phyloP scores from a whole-genome alignment of 2,329 filamentous ascomycete species.

The Beauveria medogensis region DNA sequence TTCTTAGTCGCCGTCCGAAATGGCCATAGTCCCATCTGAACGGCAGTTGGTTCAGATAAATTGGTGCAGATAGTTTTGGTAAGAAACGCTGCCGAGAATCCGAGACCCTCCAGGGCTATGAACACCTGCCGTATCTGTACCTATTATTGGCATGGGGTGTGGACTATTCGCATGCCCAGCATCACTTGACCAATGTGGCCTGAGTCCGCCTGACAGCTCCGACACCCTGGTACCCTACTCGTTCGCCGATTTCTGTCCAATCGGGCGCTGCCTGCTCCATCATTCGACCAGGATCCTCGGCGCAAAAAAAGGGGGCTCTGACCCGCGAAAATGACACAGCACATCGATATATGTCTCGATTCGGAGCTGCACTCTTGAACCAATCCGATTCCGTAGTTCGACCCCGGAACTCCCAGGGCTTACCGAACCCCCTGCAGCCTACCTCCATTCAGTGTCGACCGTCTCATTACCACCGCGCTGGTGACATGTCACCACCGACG shows the following conservation, averaged over 20 bases:
- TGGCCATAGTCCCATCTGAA: too few relatives aligned
- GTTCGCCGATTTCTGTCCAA: background rate
- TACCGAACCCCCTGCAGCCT: background rate
- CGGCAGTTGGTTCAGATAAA: background rate
- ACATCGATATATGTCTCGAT: background rate
- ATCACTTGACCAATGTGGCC: background rate
- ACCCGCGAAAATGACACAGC: background rate
- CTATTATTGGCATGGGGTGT: background rate
- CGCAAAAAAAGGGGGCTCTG: background rate
- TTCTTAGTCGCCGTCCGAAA: background rate
- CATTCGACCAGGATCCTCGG: background rate
- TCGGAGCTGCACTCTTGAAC: background rate
- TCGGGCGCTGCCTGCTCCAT: background rate
- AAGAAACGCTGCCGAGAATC: background rate
- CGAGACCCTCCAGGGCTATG: background rate
- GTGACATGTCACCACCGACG: background rate
- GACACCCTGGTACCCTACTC: background rate
- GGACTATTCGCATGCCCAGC: background rate
- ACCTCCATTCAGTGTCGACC: background rate
- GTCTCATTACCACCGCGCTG: background rate
- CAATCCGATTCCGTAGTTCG: background rate
- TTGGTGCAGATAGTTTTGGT: background rate
- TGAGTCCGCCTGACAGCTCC: background rate
- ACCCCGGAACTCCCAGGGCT: background rate
- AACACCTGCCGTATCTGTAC: background rate